Base-by-base conservation (phyloP, 352 stramenopile species). In the Globisporangium yorkense region DNA sequence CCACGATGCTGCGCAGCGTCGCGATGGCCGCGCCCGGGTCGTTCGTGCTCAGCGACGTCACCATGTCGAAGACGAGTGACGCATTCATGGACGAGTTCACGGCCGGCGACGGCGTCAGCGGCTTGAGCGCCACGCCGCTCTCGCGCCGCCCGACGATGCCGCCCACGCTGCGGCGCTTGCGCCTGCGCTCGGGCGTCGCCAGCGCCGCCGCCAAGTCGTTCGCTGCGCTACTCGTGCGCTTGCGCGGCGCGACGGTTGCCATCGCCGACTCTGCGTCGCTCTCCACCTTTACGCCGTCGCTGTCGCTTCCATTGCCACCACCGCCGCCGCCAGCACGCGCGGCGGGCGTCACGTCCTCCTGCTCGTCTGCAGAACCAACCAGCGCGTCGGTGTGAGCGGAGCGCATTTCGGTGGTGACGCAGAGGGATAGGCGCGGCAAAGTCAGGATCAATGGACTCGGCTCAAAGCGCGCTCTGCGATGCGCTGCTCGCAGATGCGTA, bases 41-140 rank as follows among this genome's bases (percentile, higher is more conserved):
- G 57, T 89, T 94, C 4, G 84, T 94, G 62, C 80, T 90, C 49
- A 94, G 64, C 45, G 81, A 87, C 58, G 79, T 89, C 52, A 89
- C 81, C 77, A 91, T 91, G 50, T 91, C 81, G 37, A 88, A 91
- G 54, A 86, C 80, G 37, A 91, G 73, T 27, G 80, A 91, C 46
- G 78, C 78, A 67, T 89, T 91, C 80, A 91, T 91, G 27, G 78
- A 87, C 53, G 80, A 88, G 56, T 85, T 71, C 3, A 87, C 47
- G 12, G 64, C 64, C 1, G 69, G 71, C 18, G 80, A 88, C 45
- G 80, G 80, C 45, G 80, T 88, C 29, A 86, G 67, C 27, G 80
- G 77, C 65, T 90, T 90, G 31, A 87, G 53, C 12, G 40, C 57
- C 18, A 54, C 24, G 8, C 15, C 33, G 21, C 50, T 63, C 16